phyloP scores from a whole-genome alignment of 179 eudicot species.

The Camellia oleifera region DNA sequence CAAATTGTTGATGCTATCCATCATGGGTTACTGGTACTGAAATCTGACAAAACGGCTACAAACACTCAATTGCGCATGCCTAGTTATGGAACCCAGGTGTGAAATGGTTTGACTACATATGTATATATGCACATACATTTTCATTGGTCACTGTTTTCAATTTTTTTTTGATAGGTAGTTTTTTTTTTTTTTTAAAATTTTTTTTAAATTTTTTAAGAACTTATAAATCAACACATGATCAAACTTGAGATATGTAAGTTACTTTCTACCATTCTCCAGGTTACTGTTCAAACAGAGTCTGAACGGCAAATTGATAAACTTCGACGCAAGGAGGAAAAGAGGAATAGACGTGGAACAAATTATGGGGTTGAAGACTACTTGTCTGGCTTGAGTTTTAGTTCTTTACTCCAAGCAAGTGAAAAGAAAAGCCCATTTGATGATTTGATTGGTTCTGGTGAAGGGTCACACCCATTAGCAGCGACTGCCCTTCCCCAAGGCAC shows the following conservation, averaged over 20 bases:
- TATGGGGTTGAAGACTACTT: constrained; percentile 67
- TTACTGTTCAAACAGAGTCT: constrained; percentile 91
- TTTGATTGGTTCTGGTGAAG: constrained; percentile 79
- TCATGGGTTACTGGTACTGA: constrained; percentile 64
- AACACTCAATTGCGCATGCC: constrained; percentile 78
- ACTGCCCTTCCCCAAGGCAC: constrained; percentile 97
- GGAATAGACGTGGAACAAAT: constrained; percentile 77
- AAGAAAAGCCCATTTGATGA: constrained; percentile 75
- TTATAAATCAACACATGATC: neutral
- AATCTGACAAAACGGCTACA: constrained; percentile 63
- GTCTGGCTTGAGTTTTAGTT: constrained; percentile 57
- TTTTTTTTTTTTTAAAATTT: neutral
- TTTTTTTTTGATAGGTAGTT: neutral
- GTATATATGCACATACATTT: neutral
- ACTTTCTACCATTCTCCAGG: constrained; percentile 38
- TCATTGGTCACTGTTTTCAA: neutral
- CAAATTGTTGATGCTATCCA: constrained; percentile 79
- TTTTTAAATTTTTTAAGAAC: neutral
- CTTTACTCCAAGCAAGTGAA: constrained; percentile 96
- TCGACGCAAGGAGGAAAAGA: constrained; percentile 96
- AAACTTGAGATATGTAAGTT: neutral
- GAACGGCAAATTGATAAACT: constrained; percentile 89
- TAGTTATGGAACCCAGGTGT: constrained; percentile 96
- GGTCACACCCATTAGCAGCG: constrained; percentile 42
- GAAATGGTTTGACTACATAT: neutral